Evolutionary conservation across 139 green algal genomes (phyloP), one percentile per base, ranked within the genome.

Genomic region (Haematococcus lacustris): DNA sequence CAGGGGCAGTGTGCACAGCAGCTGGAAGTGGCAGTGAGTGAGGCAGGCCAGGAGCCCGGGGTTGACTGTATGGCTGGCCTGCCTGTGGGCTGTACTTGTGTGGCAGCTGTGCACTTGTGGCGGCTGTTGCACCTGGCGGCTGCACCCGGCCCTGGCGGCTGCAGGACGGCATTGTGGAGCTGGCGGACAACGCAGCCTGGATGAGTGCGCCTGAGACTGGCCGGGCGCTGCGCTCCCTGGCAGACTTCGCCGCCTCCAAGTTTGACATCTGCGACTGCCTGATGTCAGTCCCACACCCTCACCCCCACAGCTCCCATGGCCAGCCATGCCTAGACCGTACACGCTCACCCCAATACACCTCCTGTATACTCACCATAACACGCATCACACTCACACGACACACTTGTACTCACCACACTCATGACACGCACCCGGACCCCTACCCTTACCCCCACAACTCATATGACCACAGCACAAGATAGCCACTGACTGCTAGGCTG

Each of bases 161-260:
- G n/a, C n/a, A n/a, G n/a, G 75, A 80, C 47, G 61, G 38, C n/a
- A 65, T 74, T 9, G 75, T 80, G 34, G 70, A 61, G 1, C 51
- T 76, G 43, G 53, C 61, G 25, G 67, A 80, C 7, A 50, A 80
- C 68, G 68, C 68, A 13, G 34, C 38, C 21, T 80, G 68, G 68
- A 72, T 80, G 69, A 60, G 60, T 0, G 53, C 39, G 30, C 50
- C 60, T 3, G 61, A 40, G 28, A 53, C 66, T 35, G 62, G 37
- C 33, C 51, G 30, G 13, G 25, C 23, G n/a, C 64, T 80, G 67
- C 37, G 66, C 38, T 57, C 53, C 5, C 33, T 80, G 2, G 70
- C 75, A 0, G 64, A 76, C 53, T 69, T 65, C 2, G 69, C 70
- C 7, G 75, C 75, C 17, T 70, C 75, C 47, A 75, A 75, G 68